phyloP scores from a whole-genome alignment of 192 early-diverging fungal genomes.

The Coemansia sp. region DNA sequence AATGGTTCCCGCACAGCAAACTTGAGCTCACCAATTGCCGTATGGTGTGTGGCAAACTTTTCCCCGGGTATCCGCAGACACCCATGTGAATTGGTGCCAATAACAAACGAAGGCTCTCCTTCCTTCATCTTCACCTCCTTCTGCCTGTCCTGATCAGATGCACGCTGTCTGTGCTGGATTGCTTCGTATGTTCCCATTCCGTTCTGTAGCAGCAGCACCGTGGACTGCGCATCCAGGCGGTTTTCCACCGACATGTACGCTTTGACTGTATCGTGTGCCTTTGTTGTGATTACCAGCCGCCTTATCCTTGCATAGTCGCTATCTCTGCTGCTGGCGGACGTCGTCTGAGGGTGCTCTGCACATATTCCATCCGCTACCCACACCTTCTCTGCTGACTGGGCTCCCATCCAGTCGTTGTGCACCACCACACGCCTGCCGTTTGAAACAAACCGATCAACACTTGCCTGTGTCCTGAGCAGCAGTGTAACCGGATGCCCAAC shows the following conservation, averaged over 20 bases:
- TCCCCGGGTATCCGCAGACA: slow-evolving; percentile 47
- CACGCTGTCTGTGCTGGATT: slow-evolving; percentile 39
- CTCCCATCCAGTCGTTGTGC: slow-evolving; percentile 31
- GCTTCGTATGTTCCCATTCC: slow-evolving; percentile 65
- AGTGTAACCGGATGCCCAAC: slow-evolving; percentile 58
- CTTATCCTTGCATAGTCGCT: slow-evolving; percentile 39
- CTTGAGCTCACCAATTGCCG: slow-evolving; percentile 58
- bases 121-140: neutral
- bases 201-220: slow-evolving; percentile 67
- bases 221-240: slow-evolving; percentile 55
- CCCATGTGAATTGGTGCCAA: slow-evolving; percentile 61
- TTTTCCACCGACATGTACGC: slow-evolving; percentile 55
- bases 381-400: slow-evolving; percentile 38
- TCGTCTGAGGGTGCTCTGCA: slow-evolving; percentile 35
- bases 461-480: slow-evolving; percentile 57
- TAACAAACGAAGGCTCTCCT: slow-evolving; percentile 49
- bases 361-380: slow-evolving; percentile 37
- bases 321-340: slow-evolving; percentile 14
- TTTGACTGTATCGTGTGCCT: slow-evolving; percentile 62
- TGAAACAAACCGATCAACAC: slow-evolving; percentile 34
- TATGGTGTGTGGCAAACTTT: slow-evolving; percentile 58
- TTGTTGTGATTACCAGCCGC: slow-evolving; percentile 63
- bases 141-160: slow-evolving; percentile 18
- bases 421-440: slow-evolving; percentile 26
- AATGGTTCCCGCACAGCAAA: slow-evolving; percentile 43